A percentile compares a stretch with the other conserved stretches of the same genome.
Evolutionary conservation across 2,329 filamentous ascomycete species (phyloP).

Genomic region (Alternaria sp.): DNA sequence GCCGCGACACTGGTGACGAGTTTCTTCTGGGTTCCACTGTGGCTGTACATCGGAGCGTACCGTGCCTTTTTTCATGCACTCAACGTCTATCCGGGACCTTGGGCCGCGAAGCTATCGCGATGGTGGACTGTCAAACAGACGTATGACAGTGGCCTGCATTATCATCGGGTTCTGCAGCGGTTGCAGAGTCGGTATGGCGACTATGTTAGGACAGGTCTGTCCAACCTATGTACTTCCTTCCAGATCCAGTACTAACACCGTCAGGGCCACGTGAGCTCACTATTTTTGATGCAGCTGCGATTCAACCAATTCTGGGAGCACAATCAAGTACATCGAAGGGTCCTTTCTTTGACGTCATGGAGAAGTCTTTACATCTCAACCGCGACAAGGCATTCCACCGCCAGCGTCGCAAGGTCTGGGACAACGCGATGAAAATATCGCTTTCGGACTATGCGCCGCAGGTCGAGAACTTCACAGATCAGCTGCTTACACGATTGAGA

Average conservation of each 20-base stretch:
- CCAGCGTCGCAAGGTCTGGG: slow-evolving; percentile 40
- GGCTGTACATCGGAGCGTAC: slow-evolving; percentile 32
- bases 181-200: slow-evolving; percentile 36
- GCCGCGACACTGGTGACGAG: slow-evolving; percentile 18
- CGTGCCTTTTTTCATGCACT: slow-evolving; percentile 39
- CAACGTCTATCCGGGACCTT: slow-evolving; percentile 31
- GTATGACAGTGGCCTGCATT: slow-evolving; percentile 24
- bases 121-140: slow-evolving; percentile 34
- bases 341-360: slow-evolving; percentile 35
- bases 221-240: background rate
- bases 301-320: slow-evolving; percentile 30
- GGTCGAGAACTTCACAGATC: slow-evolving; percentile 36
- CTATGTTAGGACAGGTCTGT: slow-evolving; percentile 36
- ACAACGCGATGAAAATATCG: slow-evolving; percentile 40
- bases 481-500: slow-evolving; percentile 29
- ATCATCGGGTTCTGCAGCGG: slow-evolving; percentile 28
- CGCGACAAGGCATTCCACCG: slow-evolving; percentile 38
- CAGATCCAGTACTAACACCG: slow-evolving; percentile 8
- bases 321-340: slow-evolving; percentile 38
- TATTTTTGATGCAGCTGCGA: slow-evolving; percentile 34
- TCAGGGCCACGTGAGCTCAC: slow-evolving; percentile 36
- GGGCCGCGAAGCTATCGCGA: slow-evolving; percentile 33
- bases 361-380: slow-evolving; percentile 37
- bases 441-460: slow-evolving; percentile 32
- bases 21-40: slow-evolving; percentile 30